A percentile compares a stretch with the other conserved stretches of the same genome.
phyloP scores from a whole-genome alignment of 495 filamentous ascomycete genomes.

The Pseudomonodictys pantanalensis region DNA sequence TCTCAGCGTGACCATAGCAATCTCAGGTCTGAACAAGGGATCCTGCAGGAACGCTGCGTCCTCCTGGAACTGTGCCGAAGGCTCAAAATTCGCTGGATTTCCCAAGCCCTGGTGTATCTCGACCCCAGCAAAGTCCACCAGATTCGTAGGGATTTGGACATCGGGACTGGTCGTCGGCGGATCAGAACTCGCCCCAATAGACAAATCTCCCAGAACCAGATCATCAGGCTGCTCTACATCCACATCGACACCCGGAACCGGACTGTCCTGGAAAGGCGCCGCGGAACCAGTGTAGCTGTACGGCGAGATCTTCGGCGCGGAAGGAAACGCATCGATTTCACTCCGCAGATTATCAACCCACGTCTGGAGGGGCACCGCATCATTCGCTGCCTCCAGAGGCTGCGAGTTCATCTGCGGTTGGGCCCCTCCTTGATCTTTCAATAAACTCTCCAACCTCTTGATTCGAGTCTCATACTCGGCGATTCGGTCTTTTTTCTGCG shows the following conservation, averaged over 20 bases:
- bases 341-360: constrained; percentile 10
- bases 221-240: too few species aligned
- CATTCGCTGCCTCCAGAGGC: constrained; percentile 1
- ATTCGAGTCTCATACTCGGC: constrained; percentile 23
- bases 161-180: too few species aligned
- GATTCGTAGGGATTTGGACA: neutral
- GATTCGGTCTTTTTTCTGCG: constrained; percentile 18
- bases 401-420: constrained; percentile 5
- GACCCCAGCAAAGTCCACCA: neutral
- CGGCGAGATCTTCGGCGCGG: neutral
- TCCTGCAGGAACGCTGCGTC: neutral
- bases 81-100: neutral
- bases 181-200: too few species aligned
- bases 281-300: neutral
- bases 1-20: neutral
- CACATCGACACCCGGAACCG: too few species aligned
- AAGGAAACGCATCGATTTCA: neutral
- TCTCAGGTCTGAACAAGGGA: neutral
- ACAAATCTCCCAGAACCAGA: too few species aligned
- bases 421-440: constrained; percentile 15
- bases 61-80: neutral
- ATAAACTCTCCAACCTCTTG: constrained; percentile 9
- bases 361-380: constrained; percentile 1
- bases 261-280: too few species aligned
- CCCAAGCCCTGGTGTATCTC: too few species aligned